These are phyloP conservation scores for Amborella trichopoda DNA, from an alignment of 164 flowering plant species.

Conservation along the genomic window DNA sequence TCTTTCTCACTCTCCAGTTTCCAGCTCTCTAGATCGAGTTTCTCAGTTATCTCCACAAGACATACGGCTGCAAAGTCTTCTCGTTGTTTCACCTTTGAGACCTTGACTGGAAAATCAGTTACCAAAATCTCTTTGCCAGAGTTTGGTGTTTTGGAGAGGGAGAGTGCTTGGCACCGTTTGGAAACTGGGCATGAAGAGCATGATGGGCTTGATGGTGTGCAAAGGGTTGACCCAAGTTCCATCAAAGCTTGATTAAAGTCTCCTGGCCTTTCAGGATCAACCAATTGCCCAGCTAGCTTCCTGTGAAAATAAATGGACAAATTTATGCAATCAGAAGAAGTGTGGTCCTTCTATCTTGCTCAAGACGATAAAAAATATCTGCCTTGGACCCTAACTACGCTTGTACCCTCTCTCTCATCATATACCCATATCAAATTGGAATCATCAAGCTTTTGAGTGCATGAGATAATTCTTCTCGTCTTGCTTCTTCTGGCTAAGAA, in stretches of 20 bases:
- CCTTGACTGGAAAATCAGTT: conserved; percentile 77
- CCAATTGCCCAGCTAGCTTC: conserved; percentile 81
- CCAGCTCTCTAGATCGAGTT: conserved; percentile 4
- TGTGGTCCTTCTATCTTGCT: too few relatives aligned
- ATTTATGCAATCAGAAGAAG: background rate
- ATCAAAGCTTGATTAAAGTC: conserved; percentile 94
- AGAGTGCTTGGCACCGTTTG: conserved; percentile 48
- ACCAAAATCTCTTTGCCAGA: conserved; percentile 16
- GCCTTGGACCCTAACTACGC: too few relatives aligned
- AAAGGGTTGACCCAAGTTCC: conserved; percentile 89
- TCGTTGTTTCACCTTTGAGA: conserved; percentile 55
- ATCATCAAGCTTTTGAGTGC: too few relatives aligned
- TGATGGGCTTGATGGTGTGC: conserved; percentile 61
- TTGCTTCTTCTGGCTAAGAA: too few relatives aligned
- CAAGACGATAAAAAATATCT: too few relatives aligned
- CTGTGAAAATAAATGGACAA: conserved; percentile 15
- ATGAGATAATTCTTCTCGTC: too few relatives aligned
- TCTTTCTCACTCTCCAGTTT: conserved; percentile 18
- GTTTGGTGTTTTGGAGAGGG: conserved; percentile 23
- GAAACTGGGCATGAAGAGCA: conserved; percentile 73
- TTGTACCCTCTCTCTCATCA: too few relatives aligned
- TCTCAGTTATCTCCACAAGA: conserved; percentile 58
- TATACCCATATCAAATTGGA: too few relatives aligned
- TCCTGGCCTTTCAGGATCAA: conserved; percentile 81
- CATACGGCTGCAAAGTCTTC: conserved; percentile 70